Base-by-base conservation (phyloP, 2,329 filamentous ascomycete species). In the Westerdykella ornata region DNA sequence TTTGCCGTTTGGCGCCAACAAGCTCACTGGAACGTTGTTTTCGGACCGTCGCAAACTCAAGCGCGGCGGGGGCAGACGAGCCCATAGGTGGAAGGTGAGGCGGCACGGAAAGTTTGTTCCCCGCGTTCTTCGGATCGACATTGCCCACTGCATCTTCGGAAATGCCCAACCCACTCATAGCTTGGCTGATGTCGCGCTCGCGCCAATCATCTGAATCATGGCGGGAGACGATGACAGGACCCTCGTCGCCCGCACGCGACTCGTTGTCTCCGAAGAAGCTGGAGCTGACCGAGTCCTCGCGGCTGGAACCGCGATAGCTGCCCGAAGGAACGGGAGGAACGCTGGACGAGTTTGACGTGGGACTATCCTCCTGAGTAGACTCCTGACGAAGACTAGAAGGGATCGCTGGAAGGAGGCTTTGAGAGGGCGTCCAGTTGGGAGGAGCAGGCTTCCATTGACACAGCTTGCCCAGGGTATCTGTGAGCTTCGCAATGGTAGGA, bases 371-470 rank as follows among this genome's bases (percentile, higher is more conserved):
- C 3, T 61, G 39, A 74, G 76, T 35, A 35, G 77, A 81, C 43
- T 81, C 76, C 52, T 85, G 80, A 28, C 84, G 79, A 19, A 86
- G 69, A 18, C 73, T 75, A 1, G 84, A 80, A 1, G 69, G 68
- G 33, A 83, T 72, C 8, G 56, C 54, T 3, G 59, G 53, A 37
- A 58, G 59, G 37, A 57, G 55, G 20, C 56, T 62, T 15, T 58
- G 59, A 14, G 36, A 52, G 16, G 69, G 68, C 20, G 67, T 70
- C 72, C 71, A 74, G 20, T 79, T 77, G 42, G 77, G 75, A 12
- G 79, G 76, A 6, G 88, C 84, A 5, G 88, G 80, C 59, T 90
- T 94, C 92, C 92, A 98, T 57, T 94, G 85, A 59, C 92, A 98
- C 19, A 95, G 77, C 42, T 84, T 82, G 48, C 85, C 84, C 51